phyloP scores from a whole-genome alignment of 2,329 filamentous ascomycete species.

The Pseudogymnoascus sp. region DNA sequence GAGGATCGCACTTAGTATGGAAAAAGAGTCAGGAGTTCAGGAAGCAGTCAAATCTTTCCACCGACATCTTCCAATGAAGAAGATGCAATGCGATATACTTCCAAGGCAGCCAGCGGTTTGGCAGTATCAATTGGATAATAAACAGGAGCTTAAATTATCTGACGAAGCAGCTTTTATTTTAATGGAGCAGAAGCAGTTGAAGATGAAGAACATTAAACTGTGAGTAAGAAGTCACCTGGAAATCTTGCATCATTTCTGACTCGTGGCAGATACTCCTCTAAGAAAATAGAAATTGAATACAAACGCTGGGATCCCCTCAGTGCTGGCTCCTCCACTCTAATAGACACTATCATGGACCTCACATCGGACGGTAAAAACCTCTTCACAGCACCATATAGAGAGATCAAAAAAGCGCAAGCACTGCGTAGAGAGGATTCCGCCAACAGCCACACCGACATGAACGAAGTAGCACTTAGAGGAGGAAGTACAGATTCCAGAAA shows the following conservation, averaged over 20 bases:
- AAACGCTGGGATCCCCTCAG: constrained; percentile 23
- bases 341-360: constrained; percentile 13
- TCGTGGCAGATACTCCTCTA: constrained; percentile 40
- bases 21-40: constrained; percentile 55
- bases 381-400: constrained; percentile 13
- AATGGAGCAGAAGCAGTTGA: constrained; percentile 14
- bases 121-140: constrained; percentile 16
- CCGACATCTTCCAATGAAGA: constrained; percentile 54
- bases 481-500: not conserved
- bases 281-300: constrained; percentile 24
- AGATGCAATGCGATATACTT: constrained; percentile 60
- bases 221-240: constrained; percentile 29
- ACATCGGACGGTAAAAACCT: not conserved
- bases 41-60: constrained; percentile 62
- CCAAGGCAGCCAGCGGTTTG: constrained; percentile 41
- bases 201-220: constrained; percentile 15
- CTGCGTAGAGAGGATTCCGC: not conserved
- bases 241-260: constrained; percentile 47
- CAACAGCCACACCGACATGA: not conserved
- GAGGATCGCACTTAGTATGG: constrained; percentile 49
- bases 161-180: constrained; percentile 16
- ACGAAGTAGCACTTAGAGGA: not conserved
- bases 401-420: constrained; percentile 9
- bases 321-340: constrained; percentile 13
- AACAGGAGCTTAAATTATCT: constrained; percentile 27